Conservation (phyloP, 202 grass and related monocot genomes). For the Panicum hallii region DNA sequence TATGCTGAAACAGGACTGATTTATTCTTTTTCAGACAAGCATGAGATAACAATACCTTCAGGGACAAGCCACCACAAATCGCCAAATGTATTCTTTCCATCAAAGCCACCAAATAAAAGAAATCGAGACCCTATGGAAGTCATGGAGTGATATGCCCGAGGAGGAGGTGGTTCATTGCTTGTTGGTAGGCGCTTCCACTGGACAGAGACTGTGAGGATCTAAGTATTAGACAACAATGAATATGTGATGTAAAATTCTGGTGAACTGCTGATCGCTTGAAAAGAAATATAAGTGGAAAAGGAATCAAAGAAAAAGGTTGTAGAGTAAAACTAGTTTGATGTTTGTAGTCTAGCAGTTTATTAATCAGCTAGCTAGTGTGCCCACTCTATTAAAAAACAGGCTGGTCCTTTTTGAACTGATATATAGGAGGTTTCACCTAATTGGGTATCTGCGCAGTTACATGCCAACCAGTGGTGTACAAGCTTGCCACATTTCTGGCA, state of each 20-base stretch:
- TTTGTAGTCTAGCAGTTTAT: conserved; percentile 1
- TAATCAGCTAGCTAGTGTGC: neutral
- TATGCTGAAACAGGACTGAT: neutral
- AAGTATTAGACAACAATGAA: conserved; percentile 43
- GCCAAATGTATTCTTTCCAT: conserved; percentile 94
- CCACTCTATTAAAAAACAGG: conserved; percentile 2
- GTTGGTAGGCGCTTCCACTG: conserved; percentile 88
- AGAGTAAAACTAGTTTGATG: neutral
- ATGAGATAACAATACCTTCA: conserved; percentile 71
- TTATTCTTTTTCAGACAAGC: conserved; percentile 9
- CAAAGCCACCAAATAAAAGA: conserved; percentile 99
- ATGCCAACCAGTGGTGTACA: neutral
- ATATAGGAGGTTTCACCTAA: conserved; percentile 25
- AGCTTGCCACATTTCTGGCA: neutral
- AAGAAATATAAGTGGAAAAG: neutral
- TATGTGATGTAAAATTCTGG: conserved; percentile 19
- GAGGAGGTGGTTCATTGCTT: conserved; percentile 74
- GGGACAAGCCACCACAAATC: conserved; percentile 99
- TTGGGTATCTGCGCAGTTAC: neutral
- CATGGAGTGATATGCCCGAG: conserved; percentile 97
- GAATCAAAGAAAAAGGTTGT: neutral
- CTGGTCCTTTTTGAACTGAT: neutral
- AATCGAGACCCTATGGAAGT: conserved; percentile 74
- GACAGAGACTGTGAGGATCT: conserved; percentile 68
- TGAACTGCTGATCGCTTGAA: neutral